Base-by-base conservation (phyloP, 768 basidiomycete genomes). In the Xanthoconium purpureum region DNA sequence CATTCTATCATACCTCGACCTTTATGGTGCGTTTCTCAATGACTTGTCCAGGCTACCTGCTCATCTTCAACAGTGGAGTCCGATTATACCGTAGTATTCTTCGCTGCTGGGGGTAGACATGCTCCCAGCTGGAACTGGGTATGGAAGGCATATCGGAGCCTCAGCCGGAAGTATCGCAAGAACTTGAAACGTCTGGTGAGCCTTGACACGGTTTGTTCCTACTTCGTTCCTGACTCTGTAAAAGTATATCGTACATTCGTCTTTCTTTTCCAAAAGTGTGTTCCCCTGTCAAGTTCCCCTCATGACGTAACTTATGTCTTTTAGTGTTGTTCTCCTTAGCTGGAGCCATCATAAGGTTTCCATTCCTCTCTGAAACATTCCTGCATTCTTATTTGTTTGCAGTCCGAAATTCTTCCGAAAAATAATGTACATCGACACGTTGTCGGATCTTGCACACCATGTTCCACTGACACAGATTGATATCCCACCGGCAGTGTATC, bases 351-450 rank as follows among this genome's bases (percentile, higher is more conserved):
- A 91, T 94, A 66, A 92, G 88, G 87, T 89, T 55, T n/a, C 73
- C 50, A 18, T 24, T 35, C 38, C 14, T 10, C 14, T 8, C 13
- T 42, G 28, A 33, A 18, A 11, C 14, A 24, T n/a, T 20, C 13
- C n/a, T 6, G 44, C 32, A 13, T 17, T 36, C 47, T 47, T 40
- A 52, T 40, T n/a, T 36, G 43, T 55, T 44, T n/a, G 20, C 52
- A 91, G 90, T 63, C 92, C 92, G 14, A 94, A 94, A 70, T 94
- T 94, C 75, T 93, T 91, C 70, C 84, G 85, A 64, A 94, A 94
- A 75, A 77, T 94, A 61, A 73, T 77, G 29, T 93, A 94, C 68
- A 78, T 89, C 53, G 73, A 81, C 53, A 91, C 91, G 0, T 78
- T 94, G 14, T 91, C 90, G 24, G 85, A 87, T 35, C 79, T 94